These are phyloP conservation scores for Scutellaria barbata DNA, from an alignment of 257 asterid species.

Conservation along the genomic window DNA sequence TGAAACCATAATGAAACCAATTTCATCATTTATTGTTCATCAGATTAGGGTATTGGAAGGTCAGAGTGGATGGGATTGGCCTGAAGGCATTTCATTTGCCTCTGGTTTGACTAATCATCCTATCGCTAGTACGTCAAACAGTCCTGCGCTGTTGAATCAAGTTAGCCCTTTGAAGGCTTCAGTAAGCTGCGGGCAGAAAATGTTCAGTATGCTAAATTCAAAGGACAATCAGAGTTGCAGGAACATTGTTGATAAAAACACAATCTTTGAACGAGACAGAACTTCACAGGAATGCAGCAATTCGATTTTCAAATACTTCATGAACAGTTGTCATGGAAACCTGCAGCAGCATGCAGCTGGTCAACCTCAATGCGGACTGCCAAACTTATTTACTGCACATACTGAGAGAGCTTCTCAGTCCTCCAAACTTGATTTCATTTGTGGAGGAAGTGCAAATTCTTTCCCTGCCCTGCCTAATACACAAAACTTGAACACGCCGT, in stretches of 20 bases:
- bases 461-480: conserved; percentile 33
- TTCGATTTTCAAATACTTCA: conserved; percentile 30
- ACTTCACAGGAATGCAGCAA: conserved; percentile 34
- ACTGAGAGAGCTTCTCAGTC: conserved; percentile 39
- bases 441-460: conserved; percentile 41
- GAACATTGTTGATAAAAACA: conserved; percentile 32
- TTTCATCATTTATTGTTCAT: conserved; percentile 41
- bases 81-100: conserved; percentile 52
- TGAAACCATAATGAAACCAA: conserved; percentile 43
- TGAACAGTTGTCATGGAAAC: conserved; percentile 35
- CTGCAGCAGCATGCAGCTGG: conserved; percentile 37
- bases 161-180: conserved; percentile 39
- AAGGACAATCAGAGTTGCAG: conserved; percentile 40
- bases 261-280: conserved; percentile 35
- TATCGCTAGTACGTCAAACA: conserved; percentile 35
- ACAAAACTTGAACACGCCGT: conserved; percentile 38
- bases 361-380: conserved; percentile 34
- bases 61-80: conserved; percentile 70
- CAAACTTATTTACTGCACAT: conserved; percentile 39
- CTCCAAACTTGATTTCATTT: conserved; percentile 32
- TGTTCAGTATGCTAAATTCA: conserved; percentile 26
- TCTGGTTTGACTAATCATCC: conserved; percentile 36
- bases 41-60: conserved; percentile 63
- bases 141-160: conserved; percentile 37
- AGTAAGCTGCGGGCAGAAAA: conserved; percentile 39